phyloP scores from a whole-genome alignment of 768 basidiomycete species.

The Porphyrellus cyaneotinctus region DNA sequence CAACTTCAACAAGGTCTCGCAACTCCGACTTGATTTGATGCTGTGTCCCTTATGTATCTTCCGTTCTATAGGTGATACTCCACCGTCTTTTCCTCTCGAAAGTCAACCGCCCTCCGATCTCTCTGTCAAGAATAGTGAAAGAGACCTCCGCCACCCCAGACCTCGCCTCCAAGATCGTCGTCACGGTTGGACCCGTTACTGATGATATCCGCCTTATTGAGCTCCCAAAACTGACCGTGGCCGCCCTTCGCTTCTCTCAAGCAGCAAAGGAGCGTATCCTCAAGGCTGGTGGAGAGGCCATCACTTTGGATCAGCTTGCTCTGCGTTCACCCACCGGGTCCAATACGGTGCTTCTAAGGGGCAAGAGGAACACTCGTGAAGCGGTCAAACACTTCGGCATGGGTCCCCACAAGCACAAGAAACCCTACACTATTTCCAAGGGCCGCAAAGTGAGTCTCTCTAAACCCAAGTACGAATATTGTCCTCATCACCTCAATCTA shows the following conservation, averaged over 20 bases:
- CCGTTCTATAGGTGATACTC: constrained; percentile 69
- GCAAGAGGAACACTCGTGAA: constrained; percentile 90
- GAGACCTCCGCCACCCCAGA: constrained; percentile 69
- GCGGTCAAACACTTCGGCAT: constrained; percentile 98
- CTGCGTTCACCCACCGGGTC: constrained; percentile 90
- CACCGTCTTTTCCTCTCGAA: constrained; percentile 96
- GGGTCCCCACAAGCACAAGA: constrained; percentile 99
- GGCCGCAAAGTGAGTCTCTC: constrained; percentile 74
- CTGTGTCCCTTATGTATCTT: constrained; percentile 17
- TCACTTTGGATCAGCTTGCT: constrained; percentile 97
- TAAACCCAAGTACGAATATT: background rate
- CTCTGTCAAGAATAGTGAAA: constrained; percentile 87
- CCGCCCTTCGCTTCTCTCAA: constrained; percentile 92
- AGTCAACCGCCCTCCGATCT: constrained; percentile 94
- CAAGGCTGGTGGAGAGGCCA: constrained; percentile 89
- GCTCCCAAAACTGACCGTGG: constrained; percentile 88
- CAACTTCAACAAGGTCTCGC: constrained; percentile 84
- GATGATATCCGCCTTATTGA: constrained; percentile 87
- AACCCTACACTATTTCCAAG: constrained; percentile 92
- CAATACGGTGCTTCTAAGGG: constrained; percentile 91
- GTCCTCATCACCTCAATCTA: constrained; percentile 24
- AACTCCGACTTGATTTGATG: constrained; percentile 2
- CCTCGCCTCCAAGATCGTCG: constrained; percentile 77
- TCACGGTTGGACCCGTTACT: constrained; percentile 87
- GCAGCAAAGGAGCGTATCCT: constrained; percentile 92